Evolutionary conservation across 2,329 filamentous ascomycete genomes (phyloP).

Genomic region (Hypoxylon sp.): DNA sequence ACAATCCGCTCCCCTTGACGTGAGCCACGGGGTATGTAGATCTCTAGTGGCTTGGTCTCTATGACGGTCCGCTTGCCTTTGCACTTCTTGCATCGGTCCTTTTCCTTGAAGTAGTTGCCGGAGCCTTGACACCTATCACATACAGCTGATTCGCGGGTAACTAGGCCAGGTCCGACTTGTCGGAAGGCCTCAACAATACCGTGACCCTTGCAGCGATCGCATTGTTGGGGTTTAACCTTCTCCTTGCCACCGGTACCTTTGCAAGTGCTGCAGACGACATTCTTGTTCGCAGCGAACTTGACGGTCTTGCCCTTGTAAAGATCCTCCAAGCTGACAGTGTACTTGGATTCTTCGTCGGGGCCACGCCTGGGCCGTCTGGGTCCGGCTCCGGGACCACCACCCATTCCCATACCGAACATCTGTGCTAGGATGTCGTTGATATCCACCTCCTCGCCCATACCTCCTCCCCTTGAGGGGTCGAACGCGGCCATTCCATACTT

Average conservation of each 20-base stretch:
- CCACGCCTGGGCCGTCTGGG: conserved; percentile 78
- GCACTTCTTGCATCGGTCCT: conserved; percentile 99
- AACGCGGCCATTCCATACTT: conserved; percentile 96
- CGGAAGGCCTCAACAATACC: conserved; percentile 84
- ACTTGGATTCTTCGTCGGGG: conserved; percentile 88
- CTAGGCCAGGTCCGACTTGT: conserved; percentile 87
- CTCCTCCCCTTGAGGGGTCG: conserved; percentile 79
- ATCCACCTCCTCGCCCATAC: conserved; percentile 78
- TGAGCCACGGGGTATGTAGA: conserved; percentile 93
- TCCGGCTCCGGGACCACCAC: conserved; percentile 58
- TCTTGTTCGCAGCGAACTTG: conserved; percentile 95
- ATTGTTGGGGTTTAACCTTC: conserved; percentile 86
- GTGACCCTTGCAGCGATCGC: conserved; percentile 85
- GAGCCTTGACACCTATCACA: conserved; percentile 88
- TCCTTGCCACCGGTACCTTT: conserved; percentile 93
- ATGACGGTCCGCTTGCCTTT: conserved; percentile 90
- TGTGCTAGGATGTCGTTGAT: conserved; percentile 93
- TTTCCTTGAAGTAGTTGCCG: conserved; percentile 92
- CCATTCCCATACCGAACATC: conserved; percentile 78
- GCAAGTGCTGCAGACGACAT: conserved; percentile 88
- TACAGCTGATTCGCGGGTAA: conserved; percentile 82
- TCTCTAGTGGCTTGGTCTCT: conserved; percentile 93
- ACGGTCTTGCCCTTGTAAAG: conserved; percentile 99
- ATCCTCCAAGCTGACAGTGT: conserved; percentile 92
- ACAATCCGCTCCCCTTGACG: conserved; percentile 91